These are phyloP conservation scores for Xylariaceae sp. DNA, from an alignment of 2,329 filamentous ascomycete species.

Conservation along the genomic window DNA sequence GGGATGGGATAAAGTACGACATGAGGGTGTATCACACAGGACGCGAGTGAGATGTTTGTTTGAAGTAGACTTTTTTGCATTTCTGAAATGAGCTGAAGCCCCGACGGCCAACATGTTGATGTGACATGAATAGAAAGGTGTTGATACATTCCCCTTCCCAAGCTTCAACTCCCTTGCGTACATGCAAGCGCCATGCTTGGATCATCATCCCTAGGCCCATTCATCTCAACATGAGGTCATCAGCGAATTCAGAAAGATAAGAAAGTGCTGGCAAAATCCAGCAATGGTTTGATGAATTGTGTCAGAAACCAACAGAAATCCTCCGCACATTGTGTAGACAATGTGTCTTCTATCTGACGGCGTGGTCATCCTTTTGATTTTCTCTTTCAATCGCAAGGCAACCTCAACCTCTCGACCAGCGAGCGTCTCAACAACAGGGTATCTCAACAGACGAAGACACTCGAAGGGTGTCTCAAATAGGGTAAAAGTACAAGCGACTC, in stretches of 20 bases:
- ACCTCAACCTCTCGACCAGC: constrained; percentile 22
- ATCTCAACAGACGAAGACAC: constrained; percentile 24
- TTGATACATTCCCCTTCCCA: background rate
- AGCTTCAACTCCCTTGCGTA: constrained; percentile 6
- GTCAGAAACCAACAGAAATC: constrained; percentile 21
- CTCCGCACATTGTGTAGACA: constrained; percentile 9
- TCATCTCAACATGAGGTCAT: constrained; percentile 12
- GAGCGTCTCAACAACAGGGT: constrained; percentile 26
- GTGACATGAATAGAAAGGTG: background rate
- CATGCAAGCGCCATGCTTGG: constrained; percentile 11
- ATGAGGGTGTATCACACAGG: too few species aligned
- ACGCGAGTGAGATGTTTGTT: too few species aligned
- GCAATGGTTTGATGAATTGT: constrained; percentile 13
- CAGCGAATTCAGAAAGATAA: constrained; percentile 15
- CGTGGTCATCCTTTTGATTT: constrained; percentile 11
- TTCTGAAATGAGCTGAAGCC: background rate
- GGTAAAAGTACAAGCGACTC: constrained; percentile 16
- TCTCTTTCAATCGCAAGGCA: constrained; percentile 16
- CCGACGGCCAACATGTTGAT: background rate
- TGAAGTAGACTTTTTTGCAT: too few species aligned
- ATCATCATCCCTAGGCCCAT: constrained; percentile 8
- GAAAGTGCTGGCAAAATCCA: constrained; percentile 15
- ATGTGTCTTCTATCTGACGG: constrained; percentile 15
- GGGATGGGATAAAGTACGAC: too few species aligned
- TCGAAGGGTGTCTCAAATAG: constrained; percentile 14